These are phyloP conservation scores for Trypanosoma melophagium DNA, from an alignment of 208 protist genomes.

Conservation along the genomic window DNA sequence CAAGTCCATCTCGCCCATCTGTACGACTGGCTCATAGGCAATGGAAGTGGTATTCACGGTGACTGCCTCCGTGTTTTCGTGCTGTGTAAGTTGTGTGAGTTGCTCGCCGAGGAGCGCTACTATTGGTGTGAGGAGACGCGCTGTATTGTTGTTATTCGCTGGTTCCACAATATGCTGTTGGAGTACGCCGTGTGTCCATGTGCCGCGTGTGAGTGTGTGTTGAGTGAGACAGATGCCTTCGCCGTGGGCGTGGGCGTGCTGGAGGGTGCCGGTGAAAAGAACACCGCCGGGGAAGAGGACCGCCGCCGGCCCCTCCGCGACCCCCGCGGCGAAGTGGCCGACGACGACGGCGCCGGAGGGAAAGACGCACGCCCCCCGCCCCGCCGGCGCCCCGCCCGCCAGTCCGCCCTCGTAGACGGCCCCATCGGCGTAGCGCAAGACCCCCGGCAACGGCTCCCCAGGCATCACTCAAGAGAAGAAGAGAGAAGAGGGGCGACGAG, in stretches of 20 bases:
- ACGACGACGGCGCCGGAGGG: slow-evolving; percentile 63
- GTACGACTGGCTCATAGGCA: too few species aligned
- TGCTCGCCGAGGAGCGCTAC: too few species aligned
- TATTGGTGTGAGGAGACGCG: too few species aligned
- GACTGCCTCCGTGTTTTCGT: too few species aligned
- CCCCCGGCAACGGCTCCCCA: not conserved
- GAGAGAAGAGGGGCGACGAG: slow-evolving; percentile 3
- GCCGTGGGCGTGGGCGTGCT: slow-evolving; percentile 34
- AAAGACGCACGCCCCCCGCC: slow-evolving; percentile 59
- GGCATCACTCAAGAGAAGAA: slow-evolving; percentile 4
- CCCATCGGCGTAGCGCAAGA: slow-evolving; percentile 21
- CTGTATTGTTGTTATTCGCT: too few species aligned
- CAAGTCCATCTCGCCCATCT: too few species aligned
- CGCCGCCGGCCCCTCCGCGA: slow-evolving; percentile 57
- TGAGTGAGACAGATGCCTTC: slow-evolving; percentile 39
- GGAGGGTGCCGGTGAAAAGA: slow-evolving; percentile 55
- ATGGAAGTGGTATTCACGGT: too few species aligned
- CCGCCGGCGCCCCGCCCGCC: slow-evolving; percentile 45
- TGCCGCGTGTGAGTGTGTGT: slow-evolving; percentile 34
- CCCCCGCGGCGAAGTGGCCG: slow-evolving; percentile 46
- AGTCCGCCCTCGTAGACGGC: slow-evolving; percentile 61
- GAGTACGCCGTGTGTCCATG: slow-evolving; percentile 35
- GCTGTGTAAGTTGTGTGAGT: too few species aligned
- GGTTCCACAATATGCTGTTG: not conserved
- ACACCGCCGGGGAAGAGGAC: slow-evolving; percentile 58